Conservation (phyloP, 805 yeast species). For the Kazachstania psychrophila region DNA sequence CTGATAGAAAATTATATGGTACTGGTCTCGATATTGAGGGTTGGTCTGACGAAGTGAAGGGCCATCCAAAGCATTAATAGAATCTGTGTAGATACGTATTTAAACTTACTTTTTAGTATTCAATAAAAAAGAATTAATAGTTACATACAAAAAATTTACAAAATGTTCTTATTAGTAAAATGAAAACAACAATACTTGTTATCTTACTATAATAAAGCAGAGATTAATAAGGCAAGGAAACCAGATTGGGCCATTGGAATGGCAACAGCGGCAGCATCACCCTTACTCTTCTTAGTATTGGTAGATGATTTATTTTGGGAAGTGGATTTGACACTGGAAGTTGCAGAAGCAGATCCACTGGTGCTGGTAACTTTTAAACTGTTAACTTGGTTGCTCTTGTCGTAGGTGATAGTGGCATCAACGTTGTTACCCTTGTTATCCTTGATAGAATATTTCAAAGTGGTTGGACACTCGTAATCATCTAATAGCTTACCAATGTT, state of each 20-base stretch:
- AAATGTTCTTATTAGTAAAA: neutral
- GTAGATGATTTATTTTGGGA: slow-evolving; percentile 1
- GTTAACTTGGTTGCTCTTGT: slow-evolving; percentile 32
- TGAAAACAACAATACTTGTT: no score
- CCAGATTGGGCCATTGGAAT: slow-evolving; percentile 11
- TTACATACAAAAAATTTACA: no score
- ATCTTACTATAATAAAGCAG: slow-evolving; percentile 32
- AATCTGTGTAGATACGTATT: neutral
- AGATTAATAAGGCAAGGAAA: slow-evolving; percentile 29
- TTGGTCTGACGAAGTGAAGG: slow-evolving; percentile 65
- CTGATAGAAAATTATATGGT: slow-evolving; percentile 66
- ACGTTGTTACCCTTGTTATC: slow-evolving; percentile 31
- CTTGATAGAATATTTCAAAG: slow-evolving; percentile 34
- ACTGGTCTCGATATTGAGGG: slow-evolving; percentile 87
- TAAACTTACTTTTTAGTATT: neutral
- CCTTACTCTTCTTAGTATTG: slow-evolving; percentile 19
- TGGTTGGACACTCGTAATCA: slow-evolving; percentile 32
- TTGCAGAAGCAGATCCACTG: slow-evolving; percentile 11
- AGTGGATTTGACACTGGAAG: slow-evolving; percentile 13
- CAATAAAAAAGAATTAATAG: no score
- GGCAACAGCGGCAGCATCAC: slow-evolving; percentile 13
- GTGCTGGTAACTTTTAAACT: slow-evolving; percentile 21
- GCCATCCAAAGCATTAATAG: slow-evolving; percentile 31
- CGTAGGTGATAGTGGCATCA: slow-evolving; percentile 33
- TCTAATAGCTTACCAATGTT: slow-evolving; percentile 38